phyloP scores from a whole-genome alignment of 768 basidiomycete species.

The Leccinum barrowsii region DNA sequence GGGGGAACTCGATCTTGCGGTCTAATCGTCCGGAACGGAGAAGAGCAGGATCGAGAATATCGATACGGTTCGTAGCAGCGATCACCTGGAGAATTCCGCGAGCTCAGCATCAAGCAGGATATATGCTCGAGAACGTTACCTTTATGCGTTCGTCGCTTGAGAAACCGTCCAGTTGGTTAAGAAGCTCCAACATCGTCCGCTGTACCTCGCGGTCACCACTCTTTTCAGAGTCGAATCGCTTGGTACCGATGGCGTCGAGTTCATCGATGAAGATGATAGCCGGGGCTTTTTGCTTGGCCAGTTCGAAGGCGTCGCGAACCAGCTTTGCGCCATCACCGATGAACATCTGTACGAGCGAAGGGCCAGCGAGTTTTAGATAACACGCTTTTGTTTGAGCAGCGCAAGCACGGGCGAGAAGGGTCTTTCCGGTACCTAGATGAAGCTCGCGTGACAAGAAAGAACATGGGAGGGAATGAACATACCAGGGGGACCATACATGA shows the following conservation, averaged over 20 bases:
- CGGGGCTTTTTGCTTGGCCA: conserved; percentile 97
- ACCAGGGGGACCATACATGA: conserved; percentile 99
- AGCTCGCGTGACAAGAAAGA: neutral
- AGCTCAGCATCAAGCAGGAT: conserved; percentile 2
- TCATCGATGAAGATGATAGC: conserved; percentile 99
- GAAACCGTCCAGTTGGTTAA: conserved; percentile 98
- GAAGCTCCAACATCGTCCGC: conserved; percentile 97
- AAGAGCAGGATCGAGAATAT: conserved; percentile 97
- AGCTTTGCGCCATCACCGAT: conserved; percentile 99
- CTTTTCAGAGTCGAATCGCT: conserved; percentile 98
- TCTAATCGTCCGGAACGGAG: conserved; percentile 97
- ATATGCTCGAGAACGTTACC: conserved; percentile 38
- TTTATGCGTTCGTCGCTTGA: conserved; percentile 97
- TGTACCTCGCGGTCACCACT: conserved; percentile 99
- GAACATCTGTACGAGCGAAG: conserved; percentile 99
- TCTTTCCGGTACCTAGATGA: conserved; percentile 85
- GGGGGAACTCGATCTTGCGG: conserved; percentile 97
- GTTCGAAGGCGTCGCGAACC: conserved; percentile 95
- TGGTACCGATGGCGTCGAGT: conserved; percentile 97
- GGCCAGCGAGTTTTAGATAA: conserved; percentile 96
- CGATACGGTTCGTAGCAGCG: conserved; percentile 97
- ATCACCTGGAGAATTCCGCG: conserved; percentile 64
- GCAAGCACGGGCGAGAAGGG: conserved; percentile 94
- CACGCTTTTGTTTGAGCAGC: conserved; percentile 98
- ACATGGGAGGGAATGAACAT: conserved; percentile 5